Evolutionary conservation across 2,329 filamentous ascomycete species (phyloP), one percentile per base, ranked within the genome.

Genomic region (Gaeumannomyces tritici): DNA sequence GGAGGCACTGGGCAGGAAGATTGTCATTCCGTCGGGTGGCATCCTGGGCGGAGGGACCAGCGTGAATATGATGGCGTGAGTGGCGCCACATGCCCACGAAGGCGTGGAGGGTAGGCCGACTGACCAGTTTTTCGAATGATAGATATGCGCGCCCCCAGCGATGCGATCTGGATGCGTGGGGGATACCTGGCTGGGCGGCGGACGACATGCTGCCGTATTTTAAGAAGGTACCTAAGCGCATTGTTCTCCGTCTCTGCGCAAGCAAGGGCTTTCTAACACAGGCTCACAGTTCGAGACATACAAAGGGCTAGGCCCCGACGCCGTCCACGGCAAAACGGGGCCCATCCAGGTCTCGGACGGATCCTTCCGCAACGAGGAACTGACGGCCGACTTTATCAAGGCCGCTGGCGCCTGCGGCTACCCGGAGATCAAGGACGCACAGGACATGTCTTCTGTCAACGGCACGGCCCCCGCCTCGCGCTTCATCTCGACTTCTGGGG

Each of bases 21-120:
- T 71, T 1, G 71, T 75, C n/a, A 71, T 77, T 1, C 73, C 73
- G 0, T 62, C 68, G 8, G 74, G 73, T 13, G 80, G 80, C 27
- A 76, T 77, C 1, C 72, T 85, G 0, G 83, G 83, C 29, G 83
- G 82, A 24, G 82, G 83, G 4, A 76, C 80, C 29, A 79, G 79
- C 63, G 75, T 77, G 64, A 59, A 59, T 24, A 51, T 42, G 18
- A 5, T 54, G 26, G 35, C 47, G 58, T 60, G 74, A 75, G 73
- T 75, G 79, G 56, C 65, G 68, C 27, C 33, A 4, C 15, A 11
- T 15, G 33, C 33, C 33, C 13, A 5, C 11, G 5, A 2, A 15
- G 33, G 33, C 1, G 11, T 33, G 31, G 6, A 33, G 31, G 12
- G 12, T 11, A 11, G 33, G 15, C 12, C 33, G 33, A 15, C 12